These are phyloP conservation scores for Plasmodium knowlesi DNA, from an alignment of 169 alveolate species.

Conservation along the genomic window DNA sequence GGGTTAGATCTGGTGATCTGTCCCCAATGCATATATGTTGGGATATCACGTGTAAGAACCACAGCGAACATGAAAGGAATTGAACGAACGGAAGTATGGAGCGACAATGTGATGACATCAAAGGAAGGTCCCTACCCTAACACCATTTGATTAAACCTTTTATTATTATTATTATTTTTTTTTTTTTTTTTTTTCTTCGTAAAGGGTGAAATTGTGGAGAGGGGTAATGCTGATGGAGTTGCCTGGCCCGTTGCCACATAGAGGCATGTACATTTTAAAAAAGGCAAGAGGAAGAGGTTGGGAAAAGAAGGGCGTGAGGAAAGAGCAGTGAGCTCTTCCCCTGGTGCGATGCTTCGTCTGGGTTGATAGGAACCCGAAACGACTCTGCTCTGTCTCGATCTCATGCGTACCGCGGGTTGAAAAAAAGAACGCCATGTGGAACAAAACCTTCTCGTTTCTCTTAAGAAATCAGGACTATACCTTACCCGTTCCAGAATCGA, in stretches of 20 bases:
- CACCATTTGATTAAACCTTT: not conserved
- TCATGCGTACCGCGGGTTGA: not conserved
- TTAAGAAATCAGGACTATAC: not conserved
- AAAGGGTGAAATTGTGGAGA: not conserved
- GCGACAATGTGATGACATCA: not conserved
- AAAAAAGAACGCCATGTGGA: not conserved
- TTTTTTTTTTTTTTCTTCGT: no score
- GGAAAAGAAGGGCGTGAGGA: not conserved
- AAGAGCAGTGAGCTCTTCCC: not conserved
- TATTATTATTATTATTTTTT: no score
- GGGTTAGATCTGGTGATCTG: not conserved
- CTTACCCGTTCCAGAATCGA: not conserved
- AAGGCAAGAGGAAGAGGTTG: not conserved
- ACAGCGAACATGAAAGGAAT: not conserved
- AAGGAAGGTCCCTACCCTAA: not conserved
- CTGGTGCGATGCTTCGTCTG: not conserved
- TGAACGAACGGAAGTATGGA: not conserved
- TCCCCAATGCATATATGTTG: not conserved
- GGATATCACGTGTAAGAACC: not conserved
- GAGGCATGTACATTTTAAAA: not conserved
- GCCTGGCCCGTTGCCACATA: not conserved
- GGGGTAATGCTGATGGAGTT: not conserved
- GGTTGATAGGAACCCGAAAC: not conserved
- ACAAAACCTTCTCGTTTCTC: not conserved
- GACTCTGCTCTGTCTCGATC: not conserved